Conservation (phyloP, 139 green algal genomes). For the Tetraselmis chui region DNA sequence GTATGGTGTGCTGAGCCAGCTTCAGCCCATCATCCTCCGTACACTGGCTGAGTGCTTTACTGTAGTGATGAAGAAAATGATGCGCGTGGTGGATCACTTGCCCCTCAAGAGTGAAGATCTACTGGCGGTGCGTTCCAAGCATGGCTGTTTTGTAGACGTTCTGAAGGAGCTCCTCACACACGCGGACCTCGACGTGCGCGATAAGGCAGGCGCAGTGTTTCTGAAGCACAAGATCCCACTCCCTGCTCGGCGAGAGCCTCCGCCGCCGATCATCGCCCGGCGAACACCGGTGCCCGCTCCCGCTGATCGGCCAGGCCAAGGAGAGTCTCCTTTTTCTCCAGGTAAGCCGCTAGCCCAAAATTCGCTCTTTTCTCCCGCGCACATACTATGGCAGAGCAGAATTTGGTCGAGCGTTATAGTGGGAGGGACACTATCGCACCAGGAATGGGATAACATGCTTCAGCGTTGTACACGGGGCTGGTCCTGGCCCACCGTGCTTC, state of each 20-base stretch:
- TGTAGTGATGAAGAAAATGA: slow-evolving; percentile 46
- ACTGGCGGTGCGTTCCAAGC: slow-evolving; percentile 50
- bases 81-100: slow-evolving; percentile 44
- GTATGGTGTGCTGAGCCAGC: slow-evolving; percentile 73
- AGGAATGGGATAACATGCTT: no score
- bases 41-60: slow-evolving; percentile 47
- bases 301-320: background rate
- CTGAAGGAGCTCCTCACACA: slow-evolving; percentile 48
- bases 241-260: background rate
- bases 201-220: slow-evolving; percentile 22
- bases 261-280: no score
- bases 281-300: no score
- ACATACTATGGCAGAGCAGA: no score
- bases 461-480: no score
- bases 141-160: slow-evolving; percentile 73
- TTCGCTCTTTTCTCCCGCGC: no score
- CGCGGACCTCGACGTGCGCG: slow-evolving; percentile 58
- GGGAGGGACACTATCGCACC: no score
- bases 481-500: no score
- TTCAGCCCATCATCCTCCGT: slow-evolving; percentile 48
- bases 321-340: background rate
- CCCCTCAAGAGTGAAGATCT: slow-evolving; percentile 60
- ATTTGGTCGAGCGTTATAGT: no score
- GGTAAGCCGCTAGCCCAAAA: no score
- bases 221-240: background rate